Evolutionary conservation across 768 basidiomycete species (phyloP), one percentile per base, ranked within the genome.

Genomic region (Rubroboletus pulcherrimus): DNA sequence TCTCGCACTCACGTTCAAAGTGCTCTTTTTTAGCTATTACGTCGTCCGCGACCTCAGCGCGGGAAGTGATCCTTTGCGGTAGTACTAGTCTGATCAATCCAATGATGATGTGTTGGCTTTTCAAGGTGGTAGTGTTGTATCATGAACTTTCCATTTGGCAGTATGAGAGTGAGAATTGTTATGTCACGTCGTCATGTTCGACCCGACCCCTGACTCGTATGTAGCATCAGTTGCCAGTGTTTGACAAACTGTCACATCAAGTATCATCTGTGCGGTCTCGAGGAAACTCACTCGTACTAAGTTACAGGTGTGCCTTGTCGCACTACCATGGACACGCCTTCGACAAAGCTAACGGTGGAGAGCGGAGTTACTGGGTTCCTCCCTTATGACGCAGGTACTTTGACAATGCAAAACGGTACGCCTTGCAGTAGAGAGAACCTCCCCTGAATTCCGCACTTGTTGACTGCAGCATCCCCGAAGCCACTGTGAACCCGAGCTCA

Each of bases 1-100:
- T 2, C 74, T 98, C 55, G 93, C 93, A 0, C 75, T 98, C 40
- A 82, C 87, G 8, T 90, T 98, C 78, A 94, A 96, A 71, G 56
- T 59, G 12, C 68, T 84, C 26, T 89, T 89, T 75, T 83, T 89
- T 68, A 80, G 76, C 53, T 83, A 82, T 69, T 83, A 82, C 35
- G 71, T 75, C 33, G 69, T 78, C 8, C 62, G 65, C 12, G 72
- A 75, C 43, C 73, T 79, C 15, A 77, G 77, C 1, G 46, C 15
- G 9, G 57, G 61, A 26, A 55, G 38, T 19, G 64, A 67, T 41
- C 62, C 58, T 37, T 39, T 69, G 49, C 53, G 43, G 38, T 69
- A 66, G 61, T 51, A 15, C 2, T 49, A 24, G 40, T 37, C 26
- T 37, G 15, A 15, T 37, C 7, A 17, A 38, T 17, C 10, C 40